Base-by-base conservation (phyloP, 1,139 yeast species). In the Protomyces pachydermus region DNA sequence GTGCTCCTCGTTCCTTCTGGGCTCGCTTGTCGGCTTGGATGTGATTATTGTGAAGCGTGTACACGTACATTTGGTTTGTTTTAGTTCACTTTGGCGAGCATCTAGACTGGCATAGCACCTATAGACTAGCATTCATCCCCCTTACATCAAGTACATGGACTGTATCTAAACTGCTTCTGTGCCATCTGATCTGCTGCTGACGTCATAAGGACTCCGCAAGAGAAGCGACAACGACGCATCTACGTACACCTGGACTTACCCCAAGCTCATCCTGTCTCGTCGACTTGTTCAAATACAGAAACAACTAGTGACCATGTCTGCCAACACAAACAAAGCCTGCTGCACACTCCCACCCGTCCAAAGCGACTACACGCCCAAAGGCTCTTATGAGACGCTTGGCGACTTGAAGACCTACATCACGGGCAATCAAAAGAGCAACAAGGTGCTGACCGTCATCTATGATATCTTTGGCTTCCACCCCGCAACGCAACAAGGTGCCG, bases 401-500 rank as follows among this genome's bases (percentile, higher is more conserved):
- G 66, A 65, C 14, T 39, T 60, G 18, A 53, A 50, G 52, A 64
- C 66, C 16, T 64, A 64, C 35, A 56, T 55, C 38, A 42, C 56
- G 10, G 60, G 60, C 5, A 61, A 60, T 38, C 42, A 38, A 10
- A 32, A 35, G 18, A 48, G 56, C 8, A 45, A 42, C 18, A 50
- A 39, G 10, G 60, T 53, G 38, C 51, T 64, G 54, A 37, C 61
- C 16, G 48, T 64, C 32, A 20, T 58, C 20, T 34, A 46, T 53
- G 68, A 68, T 46, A 50, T 68, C 52, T 68, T 68, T 38, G 70
- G 70, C 2, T 56, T 66, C 39, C 67, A 65, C 51, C 61, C 61
- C 10, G 61, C 68, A 42, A 66, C 69, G 18, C 67, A 65, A 55
- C 68, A 67, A 38, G 70, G 70, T 14, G 66, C 67, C 45, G 70